Conservation (phyloP, 2,329 filamentous ascomycete genomes). For the Ilyonectria destructans region DNA sequence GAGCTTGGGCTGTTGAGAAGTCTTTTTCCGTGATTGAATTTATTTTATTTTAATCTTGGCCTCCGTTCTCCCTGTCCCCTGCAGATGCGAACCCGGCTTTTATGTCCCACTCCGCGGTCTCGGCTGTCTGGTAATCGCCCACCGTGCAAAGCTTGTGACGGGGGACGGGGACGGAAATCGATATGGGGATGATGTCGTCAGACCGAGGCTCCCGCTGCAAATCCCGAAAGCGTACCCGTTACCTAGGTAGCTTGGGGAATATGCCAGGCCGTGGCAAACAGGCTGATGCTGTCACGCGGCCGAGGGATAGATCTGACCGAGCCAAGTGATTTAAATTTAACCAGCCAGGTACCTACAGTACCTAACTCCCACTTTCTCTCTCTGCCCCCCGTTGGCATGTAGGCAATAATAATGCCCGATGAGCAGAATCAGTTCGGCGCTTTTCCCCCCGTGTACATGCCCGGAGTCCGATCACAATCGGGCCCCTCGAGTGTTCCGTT, state of each 20-base stretch:
- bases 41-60: slow-evolving; percentile 1
- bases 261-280: neutral
- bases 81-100: slow-evolving; percentile 32
- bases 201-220: slow-evolving; percentile 28
- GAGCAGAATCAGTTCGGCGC: neutral
- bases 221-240: neutral
- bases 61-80: slow-evolving; percentile 13
- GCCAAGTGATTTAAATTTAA: slow-evolving; percentile 24
- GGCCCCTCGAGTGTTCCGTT: slow-evolving; percentile 2
- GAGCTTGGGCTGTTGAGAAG: slow-evolving; percentile 8
- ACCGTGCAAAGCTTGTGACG: slow-evolving; percentile 29
- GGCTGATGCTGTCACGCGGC: slow-evolving; percentile 27
- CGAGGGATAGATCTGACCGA: slow-evolving; percentile 27
- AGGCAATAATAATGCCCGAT: neutral
- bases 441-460: slow-evolving; percentile 13
- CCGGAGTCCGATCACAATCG: slow-evolving; percentile 15
- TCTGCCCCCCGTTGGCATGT: neutral
- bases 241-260: slow-evolving; percentile 19
- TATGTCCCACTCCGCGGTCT: slow-evolving; percentile 27
- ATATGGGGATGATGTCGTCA: slow-evolving; percentile 28
- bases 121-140: slow-evolving; percentile 20
- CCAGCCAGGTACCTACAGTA: neutral
- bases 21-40: neutral
- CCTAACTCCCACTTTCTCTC: too few relatives aligned
- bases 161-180: slow-evolving; percentile 14